Evolutionary conservation across 495 filamentous ascomycete species (phyloP).

Genomic region (Xanthoparmelia taractica): DNA sequence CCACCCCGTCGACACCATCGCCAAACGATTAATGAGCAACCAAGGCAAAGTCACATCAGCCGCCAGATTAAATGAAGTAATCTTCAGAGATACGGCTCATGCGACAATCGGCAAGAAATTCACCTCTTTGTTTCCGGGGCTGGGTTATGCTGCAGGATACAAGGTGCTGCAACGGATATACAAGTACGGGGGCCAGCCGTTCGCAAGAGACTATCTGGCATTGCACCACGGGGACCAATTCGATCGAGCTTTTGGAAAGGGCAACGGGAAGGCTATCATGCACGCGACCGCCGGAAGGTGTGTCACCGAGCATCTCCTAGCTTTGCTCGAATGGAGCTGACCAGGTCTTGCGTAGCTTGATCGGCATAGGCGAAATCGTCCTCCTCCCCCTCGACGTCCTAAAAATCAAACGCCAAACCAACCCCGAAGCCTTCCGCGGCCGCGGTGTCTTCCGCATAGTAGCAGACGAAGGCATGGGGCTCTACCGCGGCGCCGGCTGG

Average conservation of each 20-base stretch:
- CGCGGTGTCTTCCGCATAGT: conserved; percentile 86
- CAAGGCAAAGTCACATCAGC: conserved; percentile 59
- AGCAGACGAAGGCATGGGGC: conserved; percentile 85
- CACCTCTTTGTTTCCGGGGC: conserved; percentile 89
- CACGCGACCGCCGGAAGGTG: conserved; percentile 74
- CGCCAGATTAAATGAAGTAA: conserved; percentile 69
- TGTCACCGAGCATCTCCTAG: background rate
- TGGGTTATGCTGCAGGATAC: conserved; percentile 96
- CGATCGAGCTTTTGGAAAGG: conserved; percentile 84
- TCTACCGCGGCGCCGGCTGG: conserved; percentile 96
- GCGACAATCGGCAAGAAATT: conserved; percentile 68
- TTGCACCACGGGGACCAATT: conserved; percentile 73
- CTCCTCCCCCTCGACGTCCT: conserved; percentile 91
- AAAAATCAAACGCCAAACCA: conserved; percentile 99
- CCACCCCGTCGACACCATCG: conserved; percentile 96
- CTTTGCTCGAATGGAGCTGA: background rate
- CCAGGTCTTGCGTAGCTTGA: conserved; percentile 49
- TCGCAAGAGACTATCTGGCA: conserved; percentile 85
- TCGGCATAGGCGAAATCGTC: conserved; percentile 95
- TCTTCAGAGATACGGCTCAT: conserved; percentile 84
- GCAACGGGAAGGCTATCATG: conserved; percentile 97
- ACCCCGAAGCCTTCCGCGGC: conserved; percentile 94
- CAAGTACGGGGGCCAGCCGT: conserved; percentile 97
- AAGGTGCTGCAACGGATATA: conserved; percentile 97
- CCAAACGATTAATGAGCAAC: conserved; percentile 99